phyloP scores from a whole-genome alignment of 2,329 filamentous ascomycete species.

The Sporothrix euskadiensis region DNA sequence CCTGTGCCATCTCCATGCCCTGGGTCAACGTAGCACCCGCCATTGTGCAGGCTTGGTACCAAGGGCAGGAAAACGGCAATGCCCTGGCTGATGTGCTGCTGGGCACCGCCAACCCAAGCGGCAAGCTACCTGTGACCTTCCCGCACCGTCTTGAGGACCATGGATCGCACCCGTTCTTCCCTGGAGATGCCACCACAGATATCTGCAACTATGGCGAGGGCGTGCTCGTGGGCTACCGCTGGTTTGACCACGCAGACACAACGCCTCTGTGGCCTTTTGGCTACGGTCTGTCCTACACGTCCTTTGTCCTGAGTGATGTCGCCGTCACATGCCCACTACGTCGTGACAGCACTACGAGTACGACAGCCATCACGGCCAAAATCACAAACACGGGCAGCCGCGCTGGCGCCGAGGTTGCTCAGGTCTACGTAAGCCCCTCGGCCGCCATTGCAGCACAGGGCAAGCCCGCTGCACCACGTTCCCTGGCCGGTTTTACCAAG shows the following conservation, averaged over 20 bases:
- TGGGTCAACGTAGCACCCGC: constrained; percentile 40
- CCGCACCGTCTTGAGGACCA: constrained; percentile 64
- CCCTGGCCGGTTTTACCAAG: constrained; percentile 31
- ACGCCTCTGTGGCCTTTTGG: constrained; percentile 37
- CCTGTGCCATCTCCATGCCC: constrained; percentile 72
- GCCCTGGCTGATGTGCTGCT: constrained; percentile 77
- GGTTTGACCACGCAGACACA: constrained; percentile 58
- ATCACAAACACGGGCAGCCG: constrained; percentile 26
- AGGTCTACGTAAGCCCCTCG: constrained; percentile 29
- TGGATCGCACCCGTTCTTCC: constrained; percentile 68
- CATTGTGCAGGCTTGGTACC: constrained; percentile 78
- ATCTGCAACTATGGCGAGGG: constrained; percentile 70
- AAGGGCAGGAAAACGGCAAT: constrained; percentile 83
- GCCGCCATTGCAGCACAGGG: neutral
- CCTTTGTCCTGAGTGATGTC: constrained; percentile 47
- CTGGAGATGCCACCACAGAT: constrained; percentile 56
- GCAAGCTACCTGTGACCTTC: constrained; percentile 66
- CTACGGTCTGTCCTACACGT: constrained; percentile 27
- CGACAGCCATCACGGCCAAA: constrained; percentile 43
- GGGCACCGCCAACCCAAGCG: constrained; percentile 70
- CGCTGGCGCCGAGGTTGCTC: constrained; percentile 28
- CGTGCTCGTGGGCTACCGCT: constrained; percentile 71
- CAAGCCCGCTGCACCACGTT: constrained; percentile 20
- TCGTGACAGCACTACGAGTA: constrained; percentile 46
- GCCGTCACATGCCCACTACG: constrained; percentile 39